phyloP scores from a whole-genome alignment of 352 stramenopile species.

The Pythium guiyangense region DNA sequence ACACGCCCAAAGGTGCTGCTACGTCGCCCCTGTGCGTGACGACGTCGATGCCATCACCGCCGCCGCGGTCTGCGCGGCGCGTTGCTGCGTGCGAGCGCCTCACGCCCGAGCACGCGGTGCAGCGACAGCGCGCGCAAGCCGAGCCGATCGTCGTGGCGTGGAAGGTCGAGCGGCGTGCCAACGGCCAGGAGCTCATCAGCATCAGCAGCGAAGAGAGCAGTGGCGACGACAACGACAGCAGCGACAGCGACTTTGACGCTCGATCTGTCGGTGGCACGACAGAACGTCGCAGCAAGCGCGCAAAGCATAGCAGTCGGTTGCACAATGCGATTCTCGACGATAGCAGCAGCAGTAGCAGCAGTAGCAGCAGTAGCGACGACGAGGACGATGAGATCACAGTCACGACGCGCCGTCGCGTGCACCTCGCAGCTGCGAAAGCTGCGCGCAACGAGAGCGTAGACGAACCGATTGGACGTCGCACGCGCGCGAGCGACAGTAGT shows the following conservation, averaged over 20 bases:
- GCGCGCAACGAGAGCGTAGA: background rate
- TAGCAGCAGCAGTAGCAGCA: conserved; percentile 21
- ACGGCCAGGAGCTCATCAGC: conserved; percentile 55
- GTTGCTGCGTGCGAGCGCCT: conserved; percentile 16
- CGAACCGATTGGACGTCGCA: background rate
- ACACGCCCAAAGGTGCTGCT: no score
- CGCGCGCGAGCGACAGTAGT: background rate
- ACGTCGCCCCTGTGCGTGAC: background rate
- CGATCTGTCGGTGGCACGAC: background rate
- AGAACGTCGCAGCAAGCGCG: background rate
- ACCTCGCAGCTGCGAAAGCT: background rate
- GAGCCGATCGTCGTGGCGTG: conserved; percentile 72
- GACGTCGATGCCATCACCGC: background rate
- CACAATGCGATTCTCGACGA: no score
- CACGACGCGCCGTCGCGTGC: background rate
- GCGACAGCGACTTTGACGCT: conserved; percentile 3
- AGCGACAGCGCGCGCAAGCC: conserved; percentile 81
- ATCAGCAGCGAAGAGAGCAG: conserved; percentile 36
- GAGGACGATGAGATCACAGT: background rate
- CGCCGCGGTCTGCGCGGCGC: background rate
- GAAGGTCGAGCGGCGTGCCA: conserved; percentile 42
- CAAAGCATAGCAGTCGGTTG: conserved; percentile 25
- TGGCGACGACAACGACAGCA: conserved; percentile 21
- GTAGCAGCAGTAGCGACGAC: background rate
- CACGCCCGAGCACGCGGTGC: conserved; percentile 31